phyloP scores from a whole-genome alignment of 2,329 filamentous ascomycete genomes.

The Colletotrichum musae region DNA sequence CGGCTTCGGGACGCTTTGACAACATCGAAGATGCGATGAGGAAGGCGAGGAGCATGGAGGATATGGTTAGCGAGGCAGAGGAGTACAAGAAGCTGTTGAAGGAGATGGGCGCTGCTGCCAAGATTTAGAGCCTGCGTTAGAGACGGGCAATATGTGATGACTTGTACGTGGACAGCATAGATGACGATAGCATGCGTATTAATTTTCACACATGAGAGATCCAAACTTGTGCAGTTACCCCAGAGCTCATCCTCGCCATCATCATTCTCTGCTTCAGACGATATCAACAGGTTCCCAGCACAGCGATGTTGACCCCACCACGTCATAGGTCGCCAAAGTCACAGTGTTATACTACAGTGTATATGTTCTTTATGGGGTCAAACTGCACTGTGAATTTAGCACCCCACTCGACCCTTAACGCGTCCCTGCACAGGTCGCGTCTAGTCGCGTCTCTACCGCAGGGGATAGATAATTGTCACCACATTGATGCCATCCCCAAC shows the following conservation, averaged over 20 bases:
- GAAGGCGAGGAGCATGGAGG: conserved; percentile 75
- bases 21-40: conserved; percentile 80
- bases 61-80: conserved; percentile 85
- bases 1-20: conserved; percentile 72
- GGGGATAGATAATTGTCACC: conserved; percentile 28
- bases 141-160: neutral
- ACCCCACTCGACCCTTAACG: conserved; percentile 36
- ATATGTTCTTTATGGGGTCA: rapidly evolving
- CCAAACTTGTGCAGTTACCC: neutral
- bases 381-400: neutral
- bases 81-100: conserved; percentile 70
- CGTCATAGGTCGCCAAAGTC: neutral
- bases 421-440: conserved; percentile 32
- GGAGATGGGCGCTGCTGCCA: conserved; percentile 53
- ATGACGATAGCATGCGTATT: neutral
- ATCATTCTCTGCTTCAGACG: too few species aligned
- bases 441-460: conserved; percentile 26
- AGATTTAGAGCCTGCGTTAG: conserved; percentile 15
- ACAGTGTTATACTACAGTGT: conserved; percentile 4
- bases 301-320: neutral
- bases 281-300: too few species aligned
- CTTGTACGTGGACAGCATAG: neutral
- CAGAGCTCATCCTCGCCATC: neutral
- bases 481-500: conserved; percentile 9
- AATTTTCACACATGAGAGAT: too few species aligned